phyloP scores from a whole-genome alignment of 1,284 basidiomycete genomes.

The Thecaphora frezii region DNA sequence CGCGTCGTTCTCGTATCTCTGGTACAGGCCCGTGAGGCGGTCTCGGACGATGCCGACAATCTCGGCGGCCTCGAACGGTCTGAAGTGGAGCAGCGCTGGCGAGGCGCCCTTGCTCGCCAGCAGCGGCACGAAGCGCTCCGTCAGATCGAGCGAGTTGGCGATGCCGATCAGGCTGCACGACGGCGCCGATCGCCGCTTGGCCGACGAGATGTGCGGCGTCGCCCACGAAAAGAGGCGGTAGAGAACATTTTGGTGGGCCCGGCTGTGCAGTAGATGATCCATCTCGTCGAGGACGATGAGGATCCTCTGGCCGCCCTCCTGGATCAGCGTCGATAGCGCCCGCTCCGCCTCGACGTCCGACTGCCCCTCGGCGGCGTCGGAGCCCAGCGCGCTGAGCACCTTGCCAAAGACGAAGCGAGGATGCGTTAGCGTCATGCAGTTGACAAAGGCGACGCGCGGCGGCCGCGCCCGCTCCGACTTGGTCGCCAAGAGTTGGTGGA shows the following conservation, averaged over 20 bases:
- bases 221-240: constrained; percentile 58
- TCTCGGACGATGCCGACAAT: constrained; percentile 58
- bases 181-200: constrained; percentile 1
- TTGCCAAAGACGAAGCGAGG: constrained; percentile 49
- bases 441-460: constrained; percentile 56
- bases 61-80: constrained; percentile 58
- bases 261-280: constrained; percentile 59
- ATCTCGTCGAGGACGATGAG: constrained; percentile 62
- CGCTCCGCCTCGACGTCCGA: constrained; percentile 26
- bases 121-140: constrained; percentile 53
- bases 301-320: constrained; percentile 29
- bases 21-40: constrained; percentile 50
- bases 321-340: constrained; percentile 15
- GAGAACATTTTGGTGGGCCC: constrained; percentile 56
- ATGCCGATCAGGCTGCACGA: constrained; percentile 38
- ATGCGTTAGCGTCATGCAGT: constrained; percentile 59
- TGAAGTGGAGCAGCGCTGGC: constrained; percentile 60
- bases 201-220: constrained; percentile 5
- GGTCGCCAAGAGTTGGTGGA: constrained; percentile 37
- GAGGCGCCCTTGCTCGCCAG: constrained; percentile 47
- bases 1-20: constrained; percentile 29
- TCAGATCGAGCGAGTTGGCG: constrained; percentile 56
- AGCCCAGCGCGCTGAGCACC: constrained; percentile 41
- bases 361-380: constrained; percentile 28
- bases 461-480: not conserved